Evolutionary conservation across 73 alveolate species (phyloP), one percentile per base, ranked within the genome.

Genomic region (Durusdinium trenchii): DNA sequence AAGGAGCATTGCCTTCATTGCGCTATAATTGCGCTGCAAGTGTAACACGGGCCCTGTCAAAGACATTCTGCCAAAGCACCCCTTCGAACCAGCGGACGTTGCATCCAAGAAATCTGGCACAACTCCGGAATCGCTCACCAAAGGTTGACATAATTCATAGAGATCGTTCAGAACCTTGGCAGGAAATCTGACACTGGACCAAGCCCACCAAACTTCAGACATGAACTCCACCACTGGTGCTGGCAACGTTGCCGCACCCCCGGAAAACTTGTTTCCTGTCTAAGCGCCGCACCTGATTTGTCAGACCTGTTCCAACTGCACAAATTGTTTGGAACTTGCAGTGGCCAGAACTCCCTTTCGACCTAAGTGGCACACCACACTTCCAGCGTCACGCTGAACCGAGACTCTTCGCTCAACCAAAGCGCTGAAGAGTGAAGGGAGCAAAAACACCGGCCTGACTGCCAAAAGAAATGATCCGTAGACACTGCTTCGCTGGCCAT

Each of bases 381-480:
- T n/a, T n/a, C n/a, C n/a, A n/a, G n/a, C n/a, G n/a, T n/a, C n/a
- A n/a, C n/a, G n/a, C n/a, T n/a, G n/a, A n/a, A n/a, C n/a, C n/a
- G n/a, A n/a, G n/a, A n/a, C n/a, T n/a, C n/a, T n/a, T n/a, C n/a
- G n/a, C n/a, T n/a, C n/a, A n/a, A n/a, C n/a, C n/a, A n/a, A n/a
- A n/a, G n/a, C n/a, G n/a, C n/a, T n/a, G n/a, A n/a, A n/a, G n/a
- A n/a, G n/a, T n/a, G n/a, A n/a, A n/a, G n/a, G n/a, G n/a, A n/a
- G n/a, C n/a, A n/a, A 32, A 23, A 60, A 60, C 48, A 57, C 32
- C 71, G 50, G 46, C 98, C 98, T 67, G 85, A 94, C 99, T 48
- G 99, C 99, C 95, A 99, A 96, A 75, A 99, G 99, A 99, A 99
- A 99, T 20, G 99, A 99, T n/a, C 99, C 99, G 94, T 99, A 99